Conservation (phyloP, 2,329 filamentous ascomycete genomes). For the Salinomyces thailandicus region DNA sequence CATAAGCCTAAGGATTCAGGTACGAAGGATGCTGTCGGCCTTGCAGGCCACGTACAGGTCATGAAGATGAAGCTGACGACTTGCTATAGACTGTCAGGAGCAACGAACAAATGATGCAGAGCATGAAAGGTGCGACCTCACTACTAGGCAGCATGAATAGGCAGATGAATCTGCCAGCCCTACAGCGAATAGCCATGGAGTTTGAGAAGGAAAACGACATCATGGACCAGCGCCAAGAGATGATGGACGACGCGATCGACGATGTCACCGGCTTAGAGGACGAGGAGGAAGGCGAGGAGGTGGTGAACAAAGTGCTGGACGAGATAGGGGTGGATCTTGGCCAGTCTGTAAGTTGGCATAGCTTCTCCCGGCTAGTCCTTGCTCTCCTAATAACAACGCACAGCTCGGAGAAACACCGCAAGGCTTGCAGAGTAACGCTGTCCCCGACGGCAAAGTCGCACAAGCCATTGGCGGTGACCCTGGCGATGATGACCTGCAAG, state of each 20-base stretch:
- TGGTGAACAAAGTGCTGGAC: conserved; percentile 91
- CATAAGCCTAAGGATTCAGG: conserved; percentile 88
- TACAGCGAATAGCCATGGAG: conserved; percentile 96
- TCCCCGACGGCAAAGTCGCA: conserved; percentile 67
- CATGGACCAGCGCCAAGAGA: conserved; percentile 97
- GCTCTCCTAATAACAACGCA: conserved; percentile 5
- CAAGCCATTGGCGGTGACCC: conserved; percentile 59
- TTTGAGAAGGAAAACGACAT: conserved; percentile 98
- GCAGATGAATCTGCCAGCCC: conserved; percentile 89
- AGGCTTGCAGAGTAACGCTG: conserved; percentile 63
- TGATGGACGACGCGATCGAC: conserved; percentile 99
- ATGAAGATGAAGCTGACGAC: conserved; percentile 1
- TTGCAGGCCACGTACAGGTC: too few species aligned
- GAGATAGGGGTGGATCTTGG: conserved; percentile 93
- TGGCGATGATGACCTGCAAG: conserved; percentile 81
- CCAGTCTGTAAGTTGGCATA: conserved; percentile 59
- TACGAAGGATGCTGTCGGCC: conserved; percentile 35
- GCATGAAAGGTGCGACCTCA: conserved; percentile 94
- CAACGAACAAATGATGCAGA: conserved; percentile 99
- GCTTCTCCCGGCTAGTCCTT: background rate
- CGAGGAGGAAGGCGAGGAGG: conserved; percentile 92
- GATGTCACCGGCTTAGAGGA: conserved; percentile 85
- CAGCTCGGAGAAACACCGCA: conserved; percentile 88
- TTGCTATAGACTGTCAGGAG: conserved; percentile 72
- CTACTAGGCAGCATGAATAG: conserved; percentile 94